Evolutionary conservation across 2,329 filamentous ascomycete species (phyloP).

Genomic region (Exophiala oligosperma): DNA sequence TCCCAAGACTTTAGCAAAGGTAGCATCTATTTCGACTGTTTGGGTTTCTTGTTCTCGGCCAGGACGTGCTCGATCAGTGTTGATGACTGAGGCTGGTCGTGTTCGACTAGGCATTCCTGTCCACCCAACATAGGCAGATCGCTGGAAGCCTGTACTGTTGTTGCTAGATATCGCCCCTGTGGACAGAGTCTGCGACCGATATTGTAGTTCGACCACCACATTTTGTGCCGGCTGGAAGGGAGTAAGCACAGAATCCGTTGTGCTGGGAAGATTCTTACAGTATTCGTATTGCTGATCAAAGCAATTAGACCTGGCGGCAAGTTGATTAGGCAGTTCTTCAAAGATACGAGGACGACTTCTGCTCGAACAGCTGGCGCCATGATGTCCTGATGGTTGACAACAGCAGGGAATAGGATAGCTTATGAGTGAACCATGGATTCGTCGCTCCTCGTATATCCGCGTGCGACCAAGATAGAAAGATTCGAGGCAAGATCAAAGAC

Average conservation of each 20-base stretch:
- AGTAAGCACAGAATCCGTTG: slow-evolving; percentile 10
- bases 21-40: slow-evolving; percentile 83
- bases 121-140: slow-evolving; percentile 88
- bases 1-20: slow-evolving; percentile 74
- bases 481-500: too few relatives aligned
- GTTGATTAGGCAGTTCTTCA: slow-evolving; percentile 95
- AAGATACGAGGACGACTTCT: slow-evolving; percentile 79
- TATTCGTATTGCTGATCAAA: slow-evolving; percentile 83
- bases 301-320: slow-evolving; percentile 81
- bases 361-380: slow-evolving; percentile 61
- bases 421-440: too few relatives aligned
- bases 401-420: too few relatives aligned
- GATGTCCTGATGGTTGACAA: neutral
- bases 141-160: slow-evolving; percentile 53
- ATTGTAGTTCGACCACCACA: slow-evolving; percentile 90
- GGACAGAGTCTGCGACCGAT: slow-evolving; percentile 59
- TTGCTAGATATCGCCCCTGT: slow-evolving; percentile 46
- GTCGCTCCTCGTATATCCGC: too few relatives aligned
- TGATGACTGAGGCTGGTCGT: slow-evolving; percentile 70
- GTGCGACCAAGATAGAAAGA: too few relatives aligned
- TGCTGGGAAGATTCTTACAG: slow-evolving; percentile 57
- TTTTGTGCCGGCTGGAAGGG: slow-evolving; percentile 70
- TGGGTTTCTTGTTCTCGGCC: slow-evolving; percentile 76
- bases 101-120: slow-evolving; percentile 96
- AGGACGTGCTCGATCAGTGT: slow-evolving; percentile 55